Percentiles rank a stretch among this genome's conserved stretches.
These are phyloP conservation scores for Microbotryum lychnidis-dioicae DNA, from an alignment of 1,284 basidiomycete genomes.

Conservation along the genomic window DNA sequence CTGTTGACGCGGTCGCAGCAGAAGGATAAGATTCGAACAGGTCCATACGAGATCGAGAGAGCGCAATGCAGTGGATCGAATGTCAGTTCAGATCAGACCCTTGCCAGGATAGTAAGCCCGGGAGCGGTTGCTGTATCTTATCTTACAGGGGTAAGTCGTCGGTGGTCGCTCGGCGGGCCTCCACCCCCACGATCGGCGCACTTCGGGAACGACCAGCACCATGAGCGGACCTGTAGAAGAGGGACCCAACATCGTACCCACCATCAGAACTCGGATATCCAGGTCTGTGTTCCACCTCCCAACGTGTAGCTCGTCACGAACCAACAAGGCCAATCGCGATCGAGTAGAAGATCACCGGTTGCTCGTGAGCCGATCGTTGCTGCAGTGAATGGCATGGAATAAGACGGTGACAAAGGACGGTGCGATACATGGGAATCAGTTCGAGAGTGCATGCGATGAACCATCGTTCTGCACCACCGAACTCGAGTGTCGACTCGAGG, in stretches of 20 bases:
- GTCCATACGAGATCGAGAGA: background rate
- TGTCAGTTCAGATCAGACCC: conserved; percentile 34
- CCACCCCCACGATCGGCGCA: conserved; percentile 64
- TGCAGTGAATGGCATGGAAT: conserved; percentile 31
- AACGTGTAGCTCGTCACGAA: conserved; percentile 12
- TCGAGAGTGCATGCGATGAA: background rate
- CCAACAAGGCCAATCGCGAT: conserved; percentile 56
- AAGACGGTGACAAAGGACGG: background rate
- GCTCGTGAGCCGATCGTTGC: conserved; percentile 82
- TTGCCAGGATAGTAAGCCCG: too few relatives aligned
- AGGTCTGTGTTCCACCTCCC: background rate
- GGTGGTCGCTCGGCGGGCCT: conserved; percentile 66
- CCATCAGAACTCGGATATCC: background rate
- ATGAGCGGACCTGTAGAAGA: conserved; percentile 59
- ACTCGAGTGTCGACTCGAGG: background rate
- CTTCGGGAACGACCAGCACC: conserved; percentile 66
- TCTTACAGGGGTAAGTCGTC: conserved; percentile 76
- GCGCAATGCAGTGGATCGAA: conserved; percentile 42
- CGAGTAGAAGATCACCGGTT: conserved; percentile 85
- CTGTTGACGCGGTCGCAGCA: conserved; percentile 3
- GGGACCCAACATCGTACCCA: background rate
- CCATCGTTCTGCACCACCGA: background rate
- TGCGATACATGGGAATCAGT: background rate
- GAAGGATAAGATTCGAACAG: background rate
- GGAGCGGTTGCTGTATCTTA: conserved; percentile 39